Evolutionary conservation across 768 basidiomycete species (phyloP).

Genomic region (Pulveroboletus frians): DNA sequence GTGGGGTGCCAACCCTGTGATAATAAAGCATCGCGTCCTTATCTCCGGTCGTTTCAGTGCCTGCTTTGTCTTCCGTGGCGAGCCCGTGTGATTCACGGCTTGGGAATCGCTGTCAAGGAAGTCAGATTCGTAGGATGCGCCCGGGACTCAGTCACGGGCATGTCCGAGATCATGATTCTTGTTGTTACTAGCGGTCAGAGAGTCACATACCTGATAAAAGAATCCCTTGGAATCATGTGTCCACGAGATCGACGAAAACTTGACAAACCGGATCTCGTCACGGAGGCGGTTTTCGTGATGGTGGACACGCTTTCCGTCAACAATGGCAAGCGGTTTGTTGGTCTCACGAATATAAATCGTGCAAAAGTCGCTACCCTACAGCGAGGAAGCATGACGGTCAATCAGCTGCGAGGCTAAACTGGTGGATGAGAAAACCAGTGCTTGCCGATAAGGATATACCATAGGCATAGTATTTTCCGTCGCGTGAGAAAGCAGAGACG

Average conservation of each 20-base stretch:
- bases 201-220: conserved; percentile 61
- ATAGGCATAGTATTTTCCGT: conserved; percentile 71
- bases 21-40: conserved; percentile 71
- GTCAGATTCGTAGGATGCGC: conserved; percentile 2
- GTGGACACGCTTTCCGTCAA: conserved; percentile 34
- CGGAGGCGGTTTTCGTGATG: conserved; percentile 49
- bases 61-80: conserved; percentile 45
- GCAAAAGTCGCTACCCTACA: conserved; percentile 67
- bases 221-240: conserved; percentile 76
- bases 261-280: conserved; percentile 71
- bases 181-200: background rate
- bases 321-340: conserved; percentile 46
- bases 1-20: conserved; percentile 65
- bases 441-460: conserved; percentile 67
- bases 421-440: conserved; percentile 5
- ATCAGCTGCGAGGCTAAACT: conserved; percentile 1
- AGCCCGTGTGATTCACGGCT: conserved; percentile 41
- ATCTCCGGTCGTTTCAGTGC: conserved; percentile 58
- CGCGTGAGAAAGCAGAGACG: conserved; percentile 54
- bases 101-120: conserved; percentile 48
- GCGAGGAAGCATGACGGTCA: background rate
- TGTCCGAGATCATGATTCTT: background rate
- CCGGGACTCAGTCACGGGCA: background rate
- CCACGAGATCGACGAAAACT: conserved; percentile 72
- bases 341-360: conserved; percentile 67